These are phyloP conservation scores for Skeletonema tropicum DNA, from an alignment of 108 stramenopile genomes.

Conservation along the genomic window DNA sequence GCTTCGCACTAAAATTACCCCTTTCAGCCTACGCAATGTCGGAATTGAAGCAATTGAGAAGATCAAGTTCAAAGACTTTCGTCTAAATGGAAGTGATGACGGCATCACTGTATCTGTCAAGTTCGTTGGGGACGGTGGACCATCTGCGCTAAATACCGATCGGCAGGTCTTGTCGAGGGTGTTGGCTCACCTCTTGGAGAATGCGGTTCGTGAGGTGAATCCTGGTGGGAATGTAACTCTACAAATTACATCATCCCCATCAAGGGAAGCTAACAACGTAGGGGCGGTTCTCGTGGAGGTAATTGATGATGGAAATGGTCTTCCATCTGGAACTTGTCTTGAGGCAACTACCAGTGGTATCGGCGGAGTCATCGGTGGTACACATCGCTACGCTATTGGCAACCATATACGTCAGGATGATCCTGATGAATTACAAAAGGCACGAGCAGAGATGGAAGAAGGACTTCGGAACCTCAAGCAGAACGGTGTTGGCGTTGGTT, in stretches of 20 bases:
- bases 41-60: slow-evolving; percentile 34
- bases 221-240: slow-evolving; percentile 23
- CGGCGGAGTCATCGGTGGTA: neutral
- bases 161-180: slow-evolving; percentile 18
- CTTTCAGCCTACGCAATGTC: slow-evolving; percentile 19
- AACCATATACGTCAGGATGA: slow-evolving; percentile 2
- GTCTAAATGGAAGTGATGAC: slow-evolving; percentile 20
- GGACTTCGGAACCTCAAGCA: slow-evolving; percentile 17
- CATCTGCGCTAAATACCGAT: slow-evolving; percentile 19
- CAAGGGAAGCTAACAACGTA: neutral
- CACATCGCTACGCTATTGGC: slow-evolving; percentile 24
- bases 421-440: slow-evolving; percentile 27
- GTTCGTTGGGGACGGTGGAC: slow-evolving; percentile 28
- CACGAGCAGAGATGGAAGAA: slow-evolving; percentile 33
- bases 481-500: slow-evolving; percentile 41
- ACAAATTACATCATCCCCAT: slow-evolving; percentile 17
- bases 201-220: slow-evolving; percentile 32
- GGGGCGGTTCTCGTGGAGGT: slow-evolving; percentile 19
- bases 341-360: neutral
- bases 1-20: slow-evolving; percentile 9
- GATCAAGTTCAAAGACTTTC: slow-evolving; percentile 22
- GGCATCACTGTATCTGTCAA: slow-evolving; percentile 20
- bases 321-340: slow-evolving; percentile 38
- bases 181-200: slow-evolving; percentile 27
- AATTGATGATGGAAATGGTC: slow-evolving; percentile 35